phyloP scores from a whole-genome alignment of 2,329 filamentous ascomycete species.

The Plectosphaerella sp. region DNA sequence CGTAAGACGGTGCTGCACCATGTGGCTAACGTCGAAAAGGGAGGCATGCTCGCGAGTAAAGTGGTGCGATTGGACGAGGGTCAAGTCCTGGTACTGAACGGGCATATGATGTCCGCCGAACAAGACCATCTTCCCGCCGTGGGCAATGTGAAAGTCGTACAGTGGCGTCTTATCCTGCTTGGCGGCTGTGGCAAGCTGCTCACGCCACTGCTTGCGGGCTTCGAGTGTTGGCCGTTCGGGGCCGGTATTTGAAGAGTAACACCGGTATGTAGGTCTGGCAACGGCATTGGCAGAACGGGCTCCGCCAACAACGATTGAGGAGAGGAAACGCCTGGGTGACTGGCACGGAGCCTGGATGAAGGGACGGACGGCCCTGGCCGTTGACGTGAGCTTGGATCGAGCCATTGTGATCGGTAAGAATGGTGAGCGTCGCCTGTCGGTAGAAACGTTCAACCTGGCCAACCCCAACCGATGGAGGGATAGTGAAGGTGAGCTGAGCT shows the following conservation, averaged over 20 bases:
- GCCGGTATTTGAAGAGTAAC: neutral
- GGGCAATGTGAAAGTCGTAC: conserved; percentile 70
- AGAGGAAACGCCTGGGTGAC: neutral
- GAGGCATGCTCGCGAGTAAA: conserved; percentile 87
- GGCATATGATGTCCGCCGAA: conserved; percentile 94
- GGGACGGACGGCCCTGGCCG: neutral
- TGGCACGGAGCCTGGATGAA: neutral
- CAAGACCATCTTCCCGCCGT: conserved; percentile 92
- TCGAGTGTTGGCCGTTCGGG: neutral
- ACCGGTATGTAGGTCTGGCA: neutral
- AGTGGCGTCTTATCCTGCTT: conserved; percentile 63
- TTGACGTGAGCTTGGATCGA: neutral
- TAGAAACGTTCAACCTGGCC: neutral
- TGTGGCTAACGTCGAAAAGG: conserved; percentile 94
- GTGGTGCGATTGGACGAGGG: conserved; percentile 78
- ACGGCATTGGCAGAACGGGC: neutral
- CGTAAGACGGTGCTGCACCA: conserved; percentile 85
- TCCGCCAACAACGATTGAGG: neutral
- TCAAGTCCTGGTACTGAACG: conserved; percentile 75
- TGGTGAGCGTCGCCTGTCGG: neutral
- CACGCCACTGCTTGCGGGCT: conserved; percentile 7
- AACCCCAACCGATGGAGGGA: neutral
- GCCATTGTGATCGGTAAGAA: neutral
- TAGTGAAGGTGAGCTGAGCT: too few species aligned
- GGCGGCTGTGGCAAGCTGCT: conserved; percentile 14